Base-by-base conservation (phyloP, 139 green algal species). In the Chlorokybus atmophyticus region DNA sequence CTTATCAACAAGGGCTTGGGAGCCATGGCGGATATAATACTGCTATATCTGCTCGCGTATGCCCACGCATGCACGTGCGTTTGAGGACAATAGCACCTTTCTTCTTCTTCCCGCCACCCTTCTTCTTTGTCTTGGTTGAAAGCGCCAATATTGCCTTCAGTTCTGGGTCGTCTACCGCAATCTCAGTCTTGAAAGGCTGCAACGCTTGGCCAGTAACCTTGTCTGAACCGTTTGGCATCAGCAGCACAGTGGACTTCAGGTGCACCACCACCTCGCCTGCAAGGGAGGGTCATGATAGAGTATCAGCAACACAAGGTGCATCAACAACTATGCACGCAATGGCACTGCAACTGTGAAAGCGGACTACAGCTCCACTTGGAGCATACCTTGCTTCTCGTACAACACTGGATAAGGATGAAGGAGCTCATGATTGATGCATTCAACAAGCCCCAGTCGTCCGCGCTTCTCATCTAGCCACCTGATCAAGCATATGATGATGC, bases 181-280 rank as follows among this genome's bases (percentile, higher is more conserved):
- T 94, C 10, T 87, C 81, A 17, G 61, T 76, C 61, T 84, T 32
- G 21, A 94, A 55, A 30, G 60, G 35, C 78, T 95, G 87, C 53
- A 80, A 41, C 35, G 35, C 35, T 14, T 21, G 35, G 8, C 29
- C 55, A 21, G 84, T 94, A 40, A 95, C 67, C 28, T 79, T 68
- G 68, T 94, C 85, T 24, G 58, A 82, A 57, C 91, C 91, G 67
- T 87, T 94, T 50, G 85, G 81, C 90, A 96, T 95, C 50, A 98
- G 73, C 66, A 98, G 76, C 47, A 96, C 79, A 0, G 91, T 98
- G 59, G 75, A 81, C 79, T 98, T 98, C 64, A 95, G 69, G 75
- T 97, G 89, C n/a, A 70, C 81, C 17, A 86, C 80, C 40, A 77
- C 40, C 50, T 79, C 73, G n/a, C 64, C 64, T 68, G 56, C n/a